These are phyloP conservation scores for Apiotrichum veenhuisii DNA, from an alignment of 1,284 basidiomycete species.

Conservation along the genomic window DNA sequence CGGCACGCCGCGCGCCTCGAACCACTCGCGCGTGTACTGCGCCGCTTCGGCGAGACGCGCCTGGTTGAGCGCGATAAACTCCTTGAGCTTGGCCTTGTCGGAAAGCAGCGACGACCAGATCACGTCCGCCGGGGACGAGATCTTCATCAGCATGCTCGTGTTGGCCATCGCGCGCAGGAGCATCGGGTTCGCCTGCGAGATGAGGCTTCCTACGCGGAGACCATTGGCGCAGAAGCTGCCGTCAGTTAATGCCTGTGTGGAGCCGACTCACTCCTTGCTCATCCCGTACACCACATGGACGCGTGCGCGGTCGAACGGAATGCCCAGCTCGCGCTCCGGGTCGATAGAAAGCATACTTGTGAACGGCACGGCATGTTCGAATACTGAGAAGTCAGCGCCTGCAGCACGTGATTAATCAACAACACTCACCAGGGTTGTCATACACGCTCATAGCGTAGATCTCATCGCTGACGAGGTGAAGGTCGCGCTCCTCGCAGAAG, in stretches of 20 bases:
- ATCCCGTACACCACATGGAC: slow-evolving; percentile 50
- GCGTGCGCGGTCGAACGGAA: slow-evolving; percentile 44
- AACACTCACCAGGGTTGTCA: slow-evolving; percentile 29
- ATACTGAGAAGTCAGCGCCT: slow-evolving; percentile 14
- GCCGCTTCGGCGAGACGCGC: slow-evolving; percentile 39
- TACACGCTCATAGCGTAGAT: slow-evolving; percentile 52
- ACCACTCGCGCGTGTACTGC: slow-evolving; percentile 39
- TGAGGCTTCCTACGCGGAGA: slow-evolving; percentile 47
- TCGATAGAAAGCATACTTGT: slow-evolving; percentile 50
- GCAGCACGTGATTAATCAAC: neutral
- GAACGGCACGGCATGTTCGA: slow-evolving; percentile 40
- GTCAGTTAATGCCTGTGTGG: neutral
- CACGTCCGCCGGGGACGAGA: slow-evolving; percentile 44
- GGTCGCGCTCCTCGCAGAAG: slow-evolving; percentile 50
- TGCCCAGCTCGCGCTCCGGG: slow-evolving; percentile 46
- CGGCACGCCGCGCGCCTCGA: slow-evolving; percentile 35
- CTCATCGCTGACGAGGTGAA: slow-evolving; percentile 52
- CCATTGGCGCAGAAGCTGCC: slow-evolving; percentile 51
- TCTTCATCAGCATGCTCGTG: slow-evolving; percentile 46
- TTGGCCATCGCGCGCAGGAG: slow-evolving; percentile 47
- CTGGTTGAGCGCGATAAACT: slow-evolving; percentile 39
- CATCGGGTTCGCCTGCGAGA: slow-evolving; percentile 49
- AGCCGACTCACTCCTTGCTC: slow-evolving; percentile 45
- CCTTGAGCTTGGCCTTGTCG: slow-evolving; percentile 26
- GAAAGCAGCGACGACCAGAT: slow-evolving; percentile 40